A percentile compares a stretch with the other conserved stretches of the same genome.
Conservation (phyloP, 2,329 filamentous ascomycete genomes). For the Beauveria medogensis region DNA sequence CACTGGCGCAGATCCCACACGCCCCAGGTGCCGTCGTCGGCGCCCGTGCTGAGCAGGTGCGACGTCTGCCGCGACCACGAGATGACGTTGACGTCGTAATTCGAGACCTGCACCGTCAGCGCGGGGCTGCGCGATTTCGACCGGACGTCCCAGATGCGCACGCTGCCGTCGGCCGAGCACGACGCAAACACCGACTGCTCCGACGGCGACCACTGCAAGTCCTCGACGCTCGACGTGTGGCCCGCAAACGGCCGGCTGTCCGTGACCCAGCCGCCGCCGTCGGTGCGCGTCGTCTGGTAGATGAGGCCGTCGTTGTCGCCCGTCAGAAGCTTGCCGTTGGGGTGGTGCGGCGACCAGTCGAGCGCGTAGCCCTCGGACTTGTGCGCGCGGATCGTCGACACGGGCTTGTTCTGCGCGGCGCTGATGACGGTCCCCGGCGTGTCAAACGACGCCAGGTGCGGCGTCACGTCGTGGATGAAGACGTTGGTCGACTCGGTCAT, state of each 20-base stretch:
- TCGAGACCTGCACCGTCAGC: conserved; percentile 75
- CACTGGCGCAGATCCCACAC: conserved; percentile 96
- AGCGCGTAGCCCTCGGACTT: conserved; percentile 90
- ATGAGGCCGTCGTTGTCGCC: conserved; percentile 89
- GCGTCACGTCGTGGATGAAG: conserved; percentile 88
- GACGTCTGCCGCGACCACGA: conserved; percentile 86
- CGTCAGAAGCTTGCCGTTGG: conserved; percentile 78
- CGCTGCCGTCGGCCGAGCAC: conserved; percentile 84
- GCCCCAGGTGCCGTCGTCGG: conserved; percentile 87
- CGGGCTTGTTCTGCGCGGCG: conserved; percentile 77
- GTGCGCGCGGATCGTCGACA: conserved; percentile 83
- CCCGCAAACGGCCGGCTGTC: conserved; percentile 77
- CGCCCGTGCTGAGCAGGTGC: conserved; percentile 84
- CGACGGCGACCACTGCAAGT: conserved; percentile 92
- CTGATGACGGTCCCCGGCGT: conserved; percentile 74
- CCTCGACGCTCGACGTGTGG: conserved; percentile 80
- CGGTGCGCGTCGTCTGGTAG: conserved; percentile 76
- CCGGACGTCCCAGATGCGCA: conserved; percentile 92
- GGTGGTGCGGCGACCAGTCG: conserved; percentile 81
- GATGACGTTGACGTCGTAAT: conserved; percentile 89
- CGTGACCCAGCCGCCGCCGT: conserved; percentile 83
- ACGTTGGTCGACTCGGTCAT: conserved; percentile 89
- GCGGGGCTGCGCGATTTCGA: conserved; percentile 86
- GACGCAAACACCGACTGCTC: conserved; percentile 93
- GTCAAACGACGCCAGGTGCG: conserved; percentile 83